Evolutionary conservation across 2,329 filamentous ascomycete species (phyloP), one percentile per base, ranked within the genome.

Genomic region (Diplodia seriata): DNA sequence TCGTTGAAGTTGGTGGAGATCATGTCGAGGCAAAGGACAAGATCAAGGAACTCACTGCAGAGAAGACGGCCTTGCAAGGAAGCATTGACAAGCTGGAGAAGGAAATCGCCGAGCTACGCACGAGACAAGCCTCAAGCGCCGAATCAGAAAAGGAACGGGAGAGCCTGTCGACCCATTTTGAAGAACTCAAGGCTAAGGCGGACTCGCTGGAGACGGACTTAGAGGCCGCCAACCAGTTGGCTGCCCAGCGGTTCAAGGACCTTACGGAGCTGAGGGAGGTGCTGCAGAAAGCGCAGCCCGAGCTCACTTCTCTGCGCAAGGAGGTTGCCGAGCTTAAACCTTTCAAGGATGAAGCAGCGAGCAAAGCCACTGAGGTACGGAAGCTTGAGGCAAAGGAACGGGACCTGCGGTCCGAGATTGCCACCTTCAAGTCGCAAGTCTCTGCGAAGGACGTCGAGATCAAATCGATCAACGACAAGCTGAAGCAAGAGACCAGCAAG

Each of bases 231-330:
- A 90, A 97, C 76, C 89, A 96, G 78, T 85, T 98, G 14, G 93
- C 95, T 0, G 90, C 96, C 69, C 90, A 87, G 18, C 86, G 95
- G 36, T 98, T 93, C 82, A 97, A 93, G 77, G 94, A 98, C 69
- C 82, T 97, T 1, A 90, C 89, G 0, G 91, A 97, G 33, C 82
- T 97, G 55, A 87, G 90, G 23, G 91, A 94, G 70, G 84, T 94
- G 2, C 79, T 97, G 36, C 90, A 93, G 71, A 96, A 95, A 76
- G 87, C 91, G 0, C 94, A 97, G 74, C 91, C 93, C 0, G 94
- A 99, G 78, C 82, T 98, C 29, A 91, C 90, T 76, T 89, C 83
- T 54, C 84, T 98, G 23, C 88, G 92, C 8, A 88, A 90, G 59
- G 94, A 98, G 73, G 89, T 91, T 36, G 86, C 87, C 0, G 86